These are phyloP conservation scores for Colletotrichum tabaci DNA, from an alignment of 2,329 filamentous ascomycete genomes.

Conservation along the genomic window DNA sequence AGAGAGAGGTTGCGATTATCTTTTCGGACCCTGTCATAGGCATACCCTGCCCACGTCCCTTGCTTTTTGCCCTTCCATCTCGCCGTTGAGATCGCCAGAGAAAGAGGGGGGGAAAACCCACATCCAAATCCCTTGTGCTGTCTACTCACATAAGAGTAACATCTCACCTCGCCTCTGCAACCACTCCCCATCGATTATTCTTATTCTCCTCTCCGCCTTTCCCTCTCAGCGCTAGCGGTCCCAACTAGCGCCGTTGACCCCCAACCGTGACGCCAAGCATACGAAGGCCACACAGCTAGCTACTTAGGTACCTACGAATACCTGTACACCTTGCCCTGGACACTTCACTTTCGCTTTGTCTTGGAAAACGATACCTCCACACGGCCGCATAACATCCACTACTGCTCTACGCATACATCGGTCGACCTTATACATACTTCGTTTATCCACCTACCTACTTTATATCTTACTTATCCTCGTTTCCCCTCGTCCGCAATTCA, in stretches of 20 bases:
- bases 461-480: constrained; percentile 26
- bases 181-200: constrained; percentile 1
- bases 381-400: constrained; percentile 12
- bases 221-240: constrained; percentile 33
- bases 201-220: constrained; percentile 9
- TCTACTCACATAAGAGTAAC: not conserved
- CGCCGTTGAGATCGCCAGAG: not conserved
- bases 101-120: not conserved
- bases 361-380: constrained; percentile 4
- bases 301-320: too few species aligned
- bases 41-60: not conserved
- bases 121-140: not conserved
- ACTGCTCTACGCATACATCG: constrained; percentile 29
- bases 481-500: constrained; percentile 19
- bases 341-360: not conserved
- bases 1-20: not conserved
- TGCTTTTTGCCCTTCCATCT: constrained; percentile 1
- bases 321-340: not conserved
- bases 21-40: not conserved
- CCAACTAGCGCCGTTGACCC: constrained; percentile 34
- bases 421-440: constrained; percentile 19
- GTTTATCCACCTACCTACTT: constrained; percentile 13
- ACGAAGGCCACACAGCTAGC: constrained; percentile 5
- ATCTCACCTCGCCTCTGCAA: constrained; percentile 8
- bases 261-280: constrained; percentile 37